Evolutionary conservation across 2,329 filamentous ascomycete species (phyloP), one percentile per base, ranked within the genome.

Genomic region (Madurella fahalii): DNA sequence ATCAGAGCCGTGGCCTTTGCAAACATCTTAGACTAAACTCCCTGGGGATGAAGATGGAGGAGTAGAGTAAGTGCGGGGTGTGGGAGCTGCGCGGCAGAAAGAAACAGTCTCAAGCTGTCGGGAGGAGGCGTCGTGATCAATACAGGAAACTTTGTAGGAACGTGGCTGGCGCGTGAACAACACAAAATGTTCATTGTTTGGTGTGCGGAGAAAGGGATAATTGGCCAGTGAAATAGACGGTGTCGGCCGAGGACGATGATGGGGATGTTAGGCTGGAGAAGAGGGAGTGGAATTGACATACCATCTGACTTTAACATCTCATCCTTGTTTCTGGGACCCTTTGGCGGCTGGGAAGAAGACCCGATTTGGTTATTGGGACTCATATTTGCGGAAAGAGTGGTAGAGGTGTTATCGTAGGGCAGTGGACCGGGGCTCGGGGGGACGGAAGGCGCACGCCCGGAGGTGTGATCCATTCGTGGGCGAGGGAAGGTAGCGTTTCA

Each of bases 1-100:
- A 63, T 62, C 30, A 39, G 45, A 16, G 53, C 40, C 40, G 47
- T 30, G 17, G 15, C 3, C 7, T 46, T 8, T 40, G 54, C 40
- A 49, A 40, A 17, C 37, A 20, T 41, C 40, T 47, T 39, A 32
- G 39, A 31, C 9, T 5, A 17, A 20, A 30, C 1, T 37, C 2
- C 11, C 13, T 11, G 34, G 11, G 11, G 34, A 15, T 9, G 30
- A 9, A 20, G 37, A 9, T 32, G 30, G 12, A 30, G 20, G 25
- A 43, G 40, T n/a, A 34, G n/a, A 41, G 20, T 20, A 39, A 37
- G 30, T 15, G 13, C 39, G 39, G 15, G n/a, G n/a, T n/a, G n/a
- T n/a, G n/a, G n/a, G n/a, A n/a, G n/a, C n/a, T n/a, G n/a, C n/a
- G n/a, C n/a, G n/a, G n/a, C n/a, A n/a, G n/a, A n/a, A n/a, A n/a